Conservation (phyloP, 176 grass and related monocot genomes). For the Phyllostachys edulis region DNA sequence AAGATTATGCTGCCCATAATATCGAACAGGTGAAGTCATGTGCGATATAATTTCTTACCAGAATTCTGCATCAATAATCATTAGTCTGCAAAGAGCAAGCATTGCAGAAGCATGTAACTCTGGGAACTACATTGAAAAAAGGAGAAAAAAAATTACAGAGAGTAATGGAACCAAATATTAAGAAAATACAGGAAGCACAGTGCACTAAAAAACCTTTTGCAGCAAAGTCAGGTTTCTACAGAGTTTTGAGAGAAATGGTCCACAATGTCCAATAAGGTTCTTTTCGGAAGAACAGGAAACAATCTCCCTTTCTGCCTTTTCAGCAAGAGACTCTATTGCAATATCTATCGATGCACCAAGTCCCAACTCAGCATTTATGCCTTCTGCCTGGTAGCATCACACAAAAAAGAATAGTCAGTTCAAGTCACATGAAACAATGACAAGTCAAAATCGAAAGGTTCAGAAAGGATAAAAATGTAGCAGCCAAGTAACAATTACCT, state of each 20-base stretch:
- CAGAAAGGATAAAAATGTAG: conserved; percentile 19
- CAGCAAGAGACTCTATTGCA: conserved; percentile 76
- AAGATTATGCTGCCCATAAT: too few relatives aligned
- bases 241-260: conserved; percentile 80
- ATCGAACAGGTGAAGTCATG: too few relatives aligned
- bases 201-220: conserved; percentile 63
- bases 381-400: conserved; percentile 39
- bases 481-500: conserved; percentile 46
- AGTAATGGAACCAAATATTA: conserved; percentile 9
- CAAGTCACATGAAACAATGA: conserved; percentile 25
- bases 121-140: conserved; percentile 45
- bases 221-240: conserved; percentile 75
- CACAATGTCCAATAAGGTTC: conserved; percentile 78
- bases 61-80: too few relatives aligned
- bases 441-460: not conserved
- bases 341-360: conserved; percentile 67
- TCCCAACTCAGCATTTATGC: conserved; percentile 96
- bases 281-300: conserved; percentile 66
- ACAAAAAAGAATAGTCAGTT: conserved; percentile 22
- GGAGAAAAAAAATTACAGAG: not conserved
- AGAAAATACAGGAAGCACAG: conserved; percentile 1
- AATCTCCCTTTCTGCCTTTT: conserved; percentile 87
- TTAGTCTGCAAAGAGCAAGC: too few relatives aligned
- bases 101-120: too few relatives aligned
- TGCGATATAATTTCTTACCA: too few relatives aligned